Base-by-base conservation (phyloP, 1,284 basidiomycete species). In the Ganoderma leucocontextum region DNA sequence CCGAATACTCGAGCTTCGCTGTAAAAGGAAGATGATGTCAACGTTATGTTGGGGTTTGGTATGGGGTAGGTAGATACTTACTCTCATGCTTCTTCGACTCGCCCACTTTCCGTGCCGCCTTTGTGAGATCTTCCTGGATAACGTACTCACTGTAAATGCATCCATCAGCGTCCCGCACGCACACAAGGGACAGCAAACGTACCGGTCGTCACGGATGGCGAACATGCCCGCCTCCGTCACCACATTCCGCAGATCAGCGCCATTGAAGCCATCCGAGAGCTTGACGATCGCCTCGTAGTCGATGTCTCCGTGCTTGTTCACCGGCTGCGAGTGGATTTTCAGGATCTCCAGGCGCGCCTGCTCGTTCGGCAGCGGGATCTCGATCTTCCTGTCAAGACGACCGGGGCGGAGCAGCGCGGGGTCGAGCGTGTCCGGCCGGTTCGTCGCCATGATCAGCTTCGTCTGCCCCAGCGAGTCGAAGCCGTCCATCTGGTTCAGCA, bases 181-280 rank as follows among this genome's bases (percentile, higher is more conserved):
- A 12, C 35, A 38, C 35, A 49, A 8, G 13, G 12, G 4, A 13
- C 9, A 25, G 12, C 4, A 15, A 7, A 78, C 86, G 68, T 70
- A 92, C 92, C 94, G 87, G 75, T 98, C 97, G 72, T 98, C 97
- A 62, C 98, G 87, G 76, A 99, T 99, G 15, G 98, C 98, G 80
- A 99, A 99, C 96, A 99, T 98, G 63, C 98, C 97, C 9, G 97
- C 96, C 82, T 99, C 98, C 7, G 98, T 99, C 64, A 97, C 92
- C 15, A 99, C 95, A 80, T 99, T 99, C 64, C 97, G 89, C 79
- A 99, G 80, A 83, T 99, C 98, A 17, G 96, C 96, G 66, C 96
- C 96, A 78, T 98, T 98, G 85, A 98, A 98, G 0, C 88, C 89
- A 77, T 98, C 96, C 17, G 94, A 94, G 29, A 97, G 87, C 91